Percentiles rank a stretch among this genome's conserved stretches.
phyloP scores from a whole-genome alignment of 2,329 filamentous ascomycete species.

The Lasiodiplodia gonubiensis region DNA sequence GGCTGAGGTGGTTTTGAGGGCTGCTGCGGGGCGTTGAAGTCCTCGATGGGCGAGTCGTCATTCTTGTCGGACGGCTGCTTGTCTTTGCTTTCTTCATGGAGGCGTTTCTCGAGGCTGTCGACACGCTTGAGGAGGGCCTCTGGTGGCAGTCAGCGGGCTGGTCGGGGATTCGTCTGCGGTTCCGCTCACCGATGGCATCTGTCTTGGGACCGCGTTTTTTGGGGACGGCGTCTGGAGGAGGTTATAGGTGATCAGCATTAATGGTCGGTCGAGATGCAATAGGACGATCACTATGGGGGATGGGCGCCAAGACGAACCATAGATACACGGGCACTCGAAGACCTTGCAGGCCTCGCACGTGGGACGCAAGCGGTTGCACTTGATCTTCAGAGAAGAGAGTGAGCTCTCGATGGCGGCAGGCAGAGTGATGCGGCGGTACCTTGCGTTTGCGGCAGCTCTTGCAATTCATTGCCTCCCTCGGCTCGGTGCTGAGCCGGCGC shows the following conservation, averaged over 20 bases:
- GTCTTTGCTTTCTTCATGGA: conserved; percentile 64
- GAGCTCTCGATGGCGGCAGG: conserved; percentile 26
- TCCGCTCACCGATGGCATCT: conserved; percentile 71
- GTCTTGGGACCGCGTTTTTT: conserved; percentile 92
- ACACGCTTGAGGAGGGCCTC: conserved; percentile 78
- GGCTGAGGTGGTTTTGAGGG: conserved; percentile 17
- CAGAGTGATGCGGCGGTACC: conserved; percentile 56
- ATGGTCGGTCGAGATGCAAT: conserved; percentile 10
- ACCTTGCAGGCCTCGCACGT: conserved; percentile 89
- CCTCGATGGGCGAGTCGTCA: conserved; percentile 12
- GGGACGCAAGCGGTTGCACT: conserved; percentile 84
- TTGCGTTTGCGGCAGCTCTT: conserved; percentile 93
- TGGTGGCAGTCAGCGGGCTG: background rate
- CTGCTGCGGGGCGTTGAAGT: conserved; percentile 22
- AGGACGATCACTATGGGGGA: conserved; percentile 28
- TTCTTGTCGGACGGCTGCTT: conserved; percentile 34
- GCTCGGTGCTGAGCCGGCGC: conserved; percentile 73
- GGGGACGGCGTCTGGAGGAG: conserved; percentile 75
- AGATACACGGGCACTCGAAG: conserved; percentile 86
- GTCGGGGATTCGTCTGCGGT: background rate
- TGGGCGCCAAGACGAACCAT: conserved; percentile 63
- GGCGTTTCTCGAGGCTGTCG: conserved; percentile 79
- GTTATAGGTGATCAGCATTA: conserved; percentile 27
- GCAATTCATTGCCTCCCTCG: conserved; percentile 92
- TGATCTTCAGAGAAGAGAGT: conserved; percentile 67